Evolutionary conservation across 2,329 filamentous ascomycete species (phyloP).

Genomic region (Scopulariopsis brevicaulis): DNA sequence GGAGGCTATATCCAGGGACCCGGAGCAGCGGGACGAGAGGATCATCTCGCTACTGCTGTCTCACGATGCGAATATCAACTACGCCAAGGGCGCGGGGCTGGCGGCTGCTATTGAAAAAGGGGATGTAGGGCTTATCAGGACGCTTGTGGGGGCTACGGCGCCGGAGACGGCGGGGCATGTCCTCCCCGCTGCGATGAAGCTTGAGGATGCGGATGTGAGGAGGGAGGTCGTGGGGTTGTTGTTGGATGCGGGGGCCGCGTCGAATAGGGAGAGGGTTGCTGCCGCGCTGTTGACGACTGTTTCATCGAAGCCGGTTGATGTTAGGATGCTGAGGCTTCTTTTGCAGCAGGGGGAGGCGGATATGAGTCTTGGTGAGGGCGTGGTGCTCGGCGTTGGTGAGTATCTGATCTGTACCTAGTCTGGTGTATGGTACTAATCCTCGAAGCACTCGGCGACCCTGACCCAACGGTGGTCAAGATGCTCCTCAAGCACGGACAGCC

Average conservation of each 20-base stretch:
- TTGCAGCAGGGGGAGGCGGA: conserved; percentile 40
- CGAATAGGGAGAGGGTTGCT: conserved; percentile 26
- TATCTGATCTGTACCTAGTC: background rate
- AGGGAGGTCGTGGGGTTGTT: conserved; percentile 35
- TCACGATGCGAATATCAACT: conserved; percentile 42
- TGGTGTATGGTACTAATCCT: conserved; percentile 8
- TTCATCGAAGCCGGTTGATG: conserved; percentile 33
- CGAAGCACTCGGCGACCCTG: conserved; percentile 27
- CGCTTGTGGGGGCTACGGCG: conserved; percentile 32
- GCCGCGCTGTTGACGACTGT: conserved; percentile 29
- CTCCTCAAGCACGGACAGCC: conserved; percentile 34
- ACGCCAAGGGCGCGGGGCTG: conserved; percentile 37
- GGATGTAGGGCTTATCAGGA: conserved; percentile 32
- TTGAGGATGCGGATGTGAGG: conserved; percentile 27
- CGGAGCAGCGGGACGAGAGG: conserved; percentile 33
- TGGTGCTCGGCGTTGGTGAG: conserved; percentile 25
- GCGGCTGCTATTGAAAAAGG: conserved; percentile 33
- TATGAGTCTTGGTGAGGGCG: conserved; percentile 34
- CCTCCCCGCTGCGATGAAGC: conserved; percentile 33
- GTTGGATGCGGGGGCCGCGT: conserved; percentile 30
- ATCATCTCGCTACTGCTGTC: conserved; percentile 40
- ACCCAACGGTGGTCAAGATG: conserved; percentile 35
- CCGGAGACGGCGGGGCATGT: conserved; percentile 34
- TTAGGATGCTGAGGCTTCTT: conserved; percentile 34
- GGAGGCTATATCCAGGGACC: conserved; percentile 36